Conservation (phyloP, 2,329 filamentous ascomycete genomes). For the Aspergillus amoenus region DNA sequence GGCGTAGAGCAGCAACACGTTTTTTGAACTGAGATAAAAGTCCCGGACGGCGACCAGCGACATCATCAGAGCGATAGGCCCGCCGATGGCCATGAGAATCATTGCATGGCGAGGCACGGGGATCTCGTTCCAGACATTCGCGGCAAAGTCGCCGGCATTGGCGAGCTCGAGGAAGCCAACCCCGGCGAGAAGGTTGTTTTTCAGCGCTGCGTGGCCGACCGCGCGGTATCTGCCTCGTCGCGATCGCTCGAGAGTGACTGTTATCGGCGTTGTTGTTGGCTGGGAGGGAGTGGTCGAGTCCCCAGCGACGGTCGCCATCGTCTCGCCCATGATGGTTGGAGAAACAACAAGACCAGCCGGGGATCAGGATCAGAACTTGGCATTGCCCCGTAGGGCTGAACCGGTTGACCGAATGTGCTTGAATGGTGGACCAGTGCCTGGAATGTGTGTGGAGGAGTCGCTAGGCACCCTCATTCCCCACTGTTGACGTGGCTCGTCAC, state of each 20-base stretch:
- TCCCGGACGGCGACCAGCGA: constrained; percentile 51
- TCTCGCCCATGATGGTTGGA: not conserved
- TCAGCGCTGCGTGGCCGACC: constrained; percentile 11
- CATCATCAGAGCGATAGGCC: constrained; percentile 46
- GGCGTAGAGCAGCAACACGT: constrained; percentile 46
- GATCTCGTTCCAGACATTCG: constrained; percentile 57
- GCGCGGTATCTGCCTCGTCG: not conserved
- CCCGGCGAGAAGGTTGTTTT: constrained; percentile 36
- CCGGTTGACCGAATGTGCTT: not conserved
- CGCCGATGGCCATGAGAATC: constrained; percentile 54
- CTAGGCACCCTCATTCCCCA: not conserved
- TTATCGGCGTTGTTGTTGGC: not conserved
- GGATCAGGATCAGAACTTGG: not conserved
- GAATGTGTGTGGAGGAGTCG: too few species aligned
- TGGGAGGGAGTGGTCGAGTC: not conserved
- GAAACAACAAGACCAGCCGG: not conserved
- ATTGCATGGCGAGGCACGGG: constrained; percentile 52
- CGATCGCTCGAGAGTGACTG: not conserved
- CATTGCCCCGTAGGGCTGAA: constrained; percentile 22
- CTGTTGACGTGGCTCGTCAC: too few species aligned
- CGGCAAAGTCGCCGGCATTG: constrained; percentile 58
- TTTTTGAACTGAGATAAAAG: constrained; percentile 44
- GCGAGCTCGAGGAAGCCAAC: constrained; percentile 56
- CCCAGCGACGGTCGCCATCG: not conserved
- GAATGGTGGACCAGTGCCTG: not conserved